Percentiles rank a stretch among this genome's conserved stretches.
Conservation (phyloP, 257 asterid genomes). For the Lantana camara region DNA sequence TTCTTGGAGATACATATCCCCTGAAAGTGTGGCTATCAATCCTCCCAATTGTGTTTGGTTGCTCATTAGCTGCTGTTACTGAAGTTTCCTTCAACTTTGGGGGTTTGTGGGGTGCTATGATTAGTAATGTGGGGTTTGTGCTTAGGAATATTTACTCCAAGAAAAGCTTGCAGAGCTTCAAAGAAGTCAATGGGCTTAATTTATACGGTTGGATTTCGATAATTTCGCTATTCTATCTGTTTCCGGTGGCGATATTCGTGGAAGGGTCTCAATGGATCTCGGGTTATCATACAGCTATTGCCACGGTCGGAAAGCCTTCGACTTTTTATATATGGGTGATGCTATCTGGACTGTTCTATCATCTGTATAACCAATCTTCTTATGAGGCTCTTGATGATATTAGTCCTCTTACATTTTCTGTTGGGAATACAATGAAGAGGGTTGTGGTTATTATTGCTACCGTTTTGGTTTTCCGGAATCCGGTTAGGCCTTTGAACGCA, state of each 20-base stretch:
- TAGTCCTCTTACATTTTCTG: conserved; percentile 88
- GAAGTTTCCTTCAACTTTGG: conserved; percentile 88
- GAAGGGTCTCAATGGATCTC: conserved; percentile 97
- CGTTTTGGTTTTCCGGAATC: conserved; percentile 91
- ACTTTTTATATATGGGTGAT: conserved; percentile 84
- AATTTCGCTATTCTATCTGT: conserved; percentile 70
- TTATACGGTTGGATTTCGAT: conserved; percentile 85
- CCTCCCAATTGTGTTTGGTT: conserved; percentile 90
- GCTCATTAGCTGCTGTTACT: conserved; percentile 94
- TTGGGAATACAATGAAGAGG: conserved; percentile 96
- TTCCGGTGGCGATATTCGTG: conserved; percentile 84
- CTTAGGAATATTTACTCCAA: conserved; percentile 87
- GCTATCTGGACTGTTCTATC: conserved; percentile 81
- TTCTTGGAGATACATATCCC: conserved; percentile 86
- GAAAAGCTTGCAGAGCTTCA: conserved; percentile 81
- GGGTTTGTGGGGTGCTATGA: conserved; percentile 90
- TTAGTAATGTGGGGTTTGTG: conserved; percentile 88
- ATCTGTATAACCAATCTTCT: conserved; percentile 88
- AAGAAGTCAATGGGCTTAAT: conserved; percentile 90
- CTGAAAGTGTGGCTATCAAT: conserved; percentile 84
- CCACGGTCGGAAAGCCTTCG: conserved; percentile 54
- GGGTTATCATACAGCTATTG: conserved; percentile 80
- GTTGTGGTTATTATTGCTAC: conserved; percentile 91
- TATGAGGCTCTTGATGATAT: conserved; percentile 96
- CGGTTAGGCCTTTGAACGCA: conserved; percentile 83